A percentile compares a stretch with the other conserved stretches of the same genome.
Conservation (phyloP, 2,329 filamentous ascomycete genomes). For the Cladosporium velox region DNA sequence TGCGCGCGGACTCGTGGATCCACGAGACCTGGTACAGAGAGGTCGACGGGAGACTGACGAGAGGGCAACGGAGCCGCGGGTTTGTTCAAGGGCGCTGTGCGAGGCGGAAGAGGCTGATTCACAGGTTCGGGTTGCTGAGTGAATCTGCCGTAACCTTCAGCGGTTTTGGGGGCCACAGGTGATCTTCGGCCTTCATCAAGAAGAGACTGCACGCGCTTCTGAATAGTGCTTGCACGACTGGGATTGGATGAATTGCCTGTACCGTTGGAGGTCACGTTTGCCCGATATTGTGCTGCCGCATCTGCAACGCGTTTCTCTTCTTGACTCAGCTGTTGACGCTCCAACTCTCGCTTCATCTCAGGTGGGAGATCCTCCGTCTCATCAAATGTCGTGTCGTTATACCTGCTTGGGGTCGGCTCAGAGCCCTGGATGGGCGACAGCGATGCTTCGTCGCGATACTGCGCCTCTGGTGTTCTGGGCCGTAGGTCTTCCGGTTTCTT, state of each 20-base stretch:
- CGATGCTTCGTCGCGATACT: constrained; percentile 14
- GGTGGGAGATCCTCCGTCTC: constrained; percentile 75
- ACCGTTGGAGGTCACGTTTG: constrained; percentile 67
- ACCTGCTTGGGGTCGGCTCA: constrained; percentile 66
- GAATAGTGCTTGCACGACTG: constrained; percentile 78
- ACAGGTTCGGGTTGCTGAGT: constrained; percentile 55
- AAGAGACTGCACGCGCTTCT: constrained; percentile 84
- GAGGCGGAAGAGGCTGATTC: constrained; percentile 4
- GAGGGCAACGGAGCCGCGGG: not conserved
- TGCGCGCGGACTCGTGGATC: constrained; percentile 18
- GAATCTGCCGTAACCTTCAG: constrained; percentile 86
- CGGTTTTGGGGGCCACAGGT: constrained; percentile 64
- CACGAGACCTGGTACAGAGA: constrained; percentile 5
- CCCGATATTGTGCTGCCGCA: constrained; percentile 84
- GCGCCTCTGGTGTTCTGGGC: constrained; percentile 17
- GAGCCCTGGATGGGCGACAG: constrained; percentile 75
- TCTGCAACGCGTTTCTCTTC: constrained; percentile 89
- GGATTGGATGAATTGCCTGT: constrained; percentile 52
- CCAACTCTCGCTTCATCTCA: constrained; percentile 86
- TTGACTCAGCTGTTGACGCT: constrained; percentile 75
- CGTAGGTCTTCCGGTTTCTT: constrained; percentile 19
- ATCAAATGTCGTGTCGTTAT: constrained; percentile 49
- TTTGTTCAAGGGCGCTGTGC: constrained; percentile 6
- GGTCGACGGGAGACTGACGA: constrained; percentile 8
- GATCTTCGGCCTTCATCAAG: constrained; percentile 71